These are phyloP conservation scores for Aristolochia contorta DNA, from an alignment of 164 flowering plant species.

Conservation along the genomic window DNA sequence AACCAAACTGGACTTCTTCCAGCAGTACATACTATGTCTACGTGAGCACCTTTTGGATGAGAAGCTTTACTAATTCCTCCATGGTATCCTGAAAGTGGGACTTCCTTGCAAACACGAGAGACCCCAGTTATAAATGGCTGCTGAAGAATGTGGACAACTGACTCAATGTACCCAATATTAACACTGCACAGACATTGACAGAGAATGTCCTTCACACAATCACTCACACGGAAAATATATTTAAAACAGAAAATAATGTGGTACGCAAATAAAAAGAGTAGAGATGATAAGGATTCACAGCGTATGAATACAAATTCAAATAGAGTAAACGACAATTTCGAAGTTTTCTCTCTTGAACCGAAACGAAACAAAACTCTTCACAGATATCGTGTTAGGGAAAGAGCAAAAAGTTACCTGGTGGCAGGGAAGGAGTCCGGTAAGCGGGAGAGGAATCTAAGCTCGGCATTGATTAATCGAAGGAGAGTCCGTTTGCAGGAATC, in stretches of 20 bases:
- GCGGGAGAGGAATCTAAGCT: constrained; percentile 63
- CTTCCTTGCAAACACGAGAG: constrained; percentile 78
- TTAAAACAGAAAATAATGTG: no score
- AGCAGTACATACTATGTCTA: constrained; percentile 68
- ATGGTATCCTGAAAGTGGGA: constrained; percentile 21
- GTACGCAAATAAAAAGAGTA: no score
- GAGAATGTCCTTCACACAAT: no score
- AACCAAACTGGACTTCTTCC: constrained; percentile 67
- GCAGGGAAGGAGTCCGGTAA: constrained; percentile 8
- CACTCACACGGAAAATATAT: no score
- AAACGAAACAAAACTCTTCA: no score
- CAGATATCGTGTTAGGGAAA: neutral
- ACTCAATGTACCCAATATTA: constrained; percentile 77
- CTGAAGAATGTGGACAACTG: constrained; percentile 53
- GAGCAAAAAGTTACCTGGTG: neutral
- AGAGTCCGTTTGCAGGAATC: constrained; percentile 55
- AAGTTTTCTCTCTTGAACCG: no score
- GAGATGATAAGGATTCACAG: no score
- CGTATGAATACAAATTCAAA: no score
- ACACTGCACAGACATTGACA: constrained; percentile 27
- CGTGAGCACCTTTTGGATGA: constrained; percentile 32
- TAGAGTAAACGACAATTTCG: no score
- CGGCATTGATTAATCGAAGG: constrained; percentile 46
- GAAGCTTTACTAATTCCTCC: constrained; percentile 7
- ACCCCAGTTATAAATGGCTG: constrained; percentile 60